Percentiles rank a stretch among this genome's conserved stretches.
Evolutionary conservation across 2,329 filamentous ascomycete species (phyloP).

Genomic region (Trichoderma sp.): DNA sequence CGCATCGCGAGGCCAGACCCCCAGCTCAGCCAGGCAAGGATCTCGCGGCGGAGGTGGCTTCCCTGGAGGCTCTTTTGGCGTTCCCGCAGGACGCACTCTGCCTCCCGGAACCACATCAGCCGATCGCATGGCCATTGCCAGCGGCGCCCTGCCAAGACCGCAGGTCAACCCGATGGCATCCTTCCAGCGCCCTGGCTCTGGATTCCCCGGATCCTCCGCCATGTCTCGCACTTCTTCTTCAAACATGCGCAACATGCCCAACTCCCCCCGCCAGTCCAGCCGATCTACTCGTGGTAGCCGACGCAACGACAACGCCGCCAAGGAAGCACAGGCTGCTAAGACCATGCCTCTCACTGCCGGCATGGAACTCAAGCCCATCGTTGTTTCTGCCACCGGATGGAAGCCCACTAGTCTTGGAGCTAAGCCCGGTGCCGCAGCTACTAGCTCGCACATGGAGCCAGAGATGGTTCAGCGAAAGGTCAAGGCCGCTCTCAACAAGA

Average conservation of each 20-base stretch:
- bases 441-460: constrained; percentile 70
- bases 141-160: constrained; percentile 53
- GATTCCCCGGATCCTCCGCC: constrained; percentile 63
- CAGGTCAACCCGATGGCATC: constrained; percentile 48
- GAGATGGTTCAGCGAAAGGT: constrained; percentile 98
- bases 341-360: constrained; percentile 90
- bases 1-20: constrained; percentile 61
- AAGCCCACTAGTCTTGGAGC: constrained; percentile 75
- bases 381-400: constrained; percentile 77
- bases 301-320: constrained; percentile 57
- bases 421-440: constrained; percentile 34
- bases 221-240: constrained; percentile 70
- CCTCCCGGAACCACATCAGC: constrained; percentile 78
- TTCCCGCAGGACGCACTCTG: constrained; percentile 58
- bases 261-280: constrained; percentile 72
- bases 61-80: constrained; percentile 73
- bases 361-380: constrained; percentile 79
- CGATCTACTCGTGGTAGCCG: constrained; percentile 68
- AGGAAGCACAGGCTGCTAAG: constrained; percentile 75
- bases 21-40: constrained; percentile 53
- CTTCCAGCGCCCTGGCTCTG: constrained; percentile 54
- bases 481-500: constrained; percentile 98
- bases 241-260: constrained; percentile 66
- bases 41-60: constrained; percentile 57
- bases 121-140: constrained; percentile 72